Conservation (phyloP, 2,329 filamentous ascomycete genomes). For the Neofusicoccum laricinum region DNA sequence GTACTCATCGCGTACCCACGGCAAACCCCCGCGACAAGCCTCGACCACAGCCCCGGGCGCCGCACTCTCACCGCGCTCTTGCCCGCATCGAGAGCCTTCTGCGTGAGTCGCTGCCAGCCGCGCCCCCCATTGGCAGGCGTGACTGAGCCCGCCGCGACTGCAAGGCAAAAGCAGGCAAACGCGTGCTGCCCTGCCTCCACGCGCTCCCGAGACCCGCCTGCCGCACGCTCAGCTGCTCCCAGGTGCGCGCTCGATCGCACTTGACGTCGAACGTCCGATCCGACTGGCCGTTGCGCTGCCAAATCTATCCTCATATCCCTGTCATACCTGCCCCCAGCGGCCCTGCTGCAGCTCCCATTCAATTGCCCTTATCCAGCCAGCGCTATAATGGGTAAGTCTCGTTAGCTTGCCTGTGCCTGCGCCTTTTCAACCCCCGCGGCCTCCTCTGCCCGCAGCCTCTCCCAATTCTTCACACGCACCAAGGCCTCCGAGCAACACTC, state of each 20-base stretch:
- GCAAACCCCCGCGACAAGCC: slow-evolving; percentile 12
- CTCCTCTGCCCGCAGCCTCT: slow-evolving; percentile 5
- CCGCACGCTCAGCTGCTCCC: slow-evolving; percentile 9
- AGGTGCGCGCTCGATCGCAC: slow-evolving; percentile 12
- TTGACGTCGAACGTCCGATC: slow-evolving; percentile 11
- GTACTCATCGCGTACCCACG: slow-evolving; percentile 12
- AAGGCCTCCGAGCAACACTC: not conserved
- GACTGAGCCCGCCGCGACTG: slow-evolving; percentile 5
- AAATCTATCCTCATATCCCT: slow-evolving; percentile 16
- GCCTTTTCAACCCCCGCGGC: slow-evolving; percentile 14
- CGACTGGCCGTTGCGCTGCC: slow-evolving; percentile 15
- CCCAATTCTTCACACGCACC: not conserved
- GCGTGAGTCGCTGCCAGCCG: slow-evolving; percentile 12
- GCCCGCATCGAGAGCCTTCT: slow-evolving; percentile 6
- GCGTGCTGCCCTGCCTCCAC: not conserved
- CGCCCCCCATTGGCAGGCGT: slow-evolving; percentile 12
- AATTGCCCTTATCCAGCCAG: slow-evolving; percentile 13
- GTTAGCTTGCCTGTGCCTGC: slow-evolving; percentile 16
- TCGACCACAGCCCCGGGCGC: slow-evolving; percentile 9
- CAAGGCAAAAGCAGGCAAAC: slow-evolving; percentile 15
- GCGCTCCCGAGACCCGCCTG: slow-evolving; percentile 15
- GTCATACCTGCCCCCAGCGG: slow-evolving; percentile 15
- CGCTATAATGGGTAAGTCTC: slow-evolving; percentile 16
- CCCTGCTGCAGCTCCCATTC: slow-evolving; percentile 11
- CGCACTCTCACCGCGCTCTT: slow-evolving; percentile 8